Evolutionary conservation across 331 rosid genomes (phyloP).

Genomic region (Acacia concinna): DNA sequence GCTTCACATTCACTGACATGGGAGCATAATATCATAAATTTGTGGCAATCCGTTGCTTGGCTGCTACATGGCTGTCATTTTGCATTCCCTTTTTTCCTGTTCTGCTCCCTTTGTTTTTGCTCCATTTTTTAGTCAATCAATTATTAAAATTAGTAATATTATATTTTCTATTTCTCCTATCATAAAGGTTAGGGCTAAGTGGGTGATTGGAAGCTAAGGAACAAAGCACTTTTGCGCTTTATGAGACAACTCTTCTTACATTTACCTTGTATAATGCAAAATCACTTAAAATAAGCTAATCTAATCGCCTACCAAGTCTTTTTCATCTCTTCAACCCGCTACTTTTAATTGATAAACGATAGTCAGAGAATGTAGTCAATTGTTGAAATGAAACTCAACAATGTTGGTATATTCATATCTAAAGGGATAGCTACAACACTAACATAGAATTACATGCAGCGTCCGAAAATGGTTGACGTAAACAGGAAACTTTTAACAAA

Average conservation of each 20-base stretch:
- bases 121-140: background rate
- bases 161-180: background rate
- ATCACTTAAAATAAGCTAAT: background rate
- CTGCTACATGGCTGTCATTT: background rate
- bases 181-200: background rate
- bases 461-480: background rate
- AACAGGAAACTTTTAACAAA: background rate
- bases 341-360: background rate
- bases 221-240: background rate
- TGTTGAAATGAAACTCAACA: background rate
- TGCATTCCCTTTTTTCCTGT: background rate
- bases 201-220: background rate
- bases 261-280: background rate
- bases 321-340: background rate
- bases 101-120: background rate
- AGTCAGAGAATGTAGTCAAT: background rate
- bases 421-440: background rate
- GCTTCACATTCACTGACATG: background rate
- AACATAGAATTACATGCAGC: background rate
- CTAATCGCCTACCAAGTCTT: background rate
- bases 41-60: background rate
- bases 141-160: background rate
- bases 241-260: background rate
- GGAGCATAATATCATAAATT: background rate
- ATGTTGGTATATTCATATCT: background rate